Evolutionary conservation across 2,329 filamentous ascomycete genomes (phyloP).

Genomic region (Trichocomaceae sp.): DNA sequence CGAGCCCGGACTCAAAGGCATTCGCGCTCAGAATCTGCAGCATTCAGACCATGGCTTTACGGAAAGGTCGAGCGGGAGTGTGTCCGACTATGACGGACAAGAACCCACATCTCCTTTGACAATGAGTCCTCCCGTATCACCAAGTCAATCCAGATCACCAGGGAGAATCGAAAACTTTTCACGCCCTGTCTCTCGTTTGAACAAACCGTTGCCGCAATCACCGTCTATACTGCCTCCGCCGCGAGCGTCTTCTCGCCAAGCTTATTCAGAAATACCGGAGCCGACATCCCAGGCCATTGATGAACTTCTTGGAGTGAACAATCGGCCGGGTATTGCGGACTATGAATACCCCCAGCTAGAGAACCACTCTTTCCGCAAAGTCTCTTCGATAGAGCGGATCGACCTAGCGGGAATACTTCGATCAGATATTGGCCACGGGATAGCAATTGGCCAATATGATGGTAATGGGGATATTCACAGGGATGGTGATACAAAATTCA

Average conservation of each 20-base stretch:
- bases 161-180: constrained; percentile 49
- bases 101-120: constrained; percentile 11
- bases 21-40: constrained; percentile 46
- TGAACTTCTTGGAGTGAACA: constrained; percentile 32
- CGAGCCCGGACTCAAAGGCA: constrained; percentile 45
- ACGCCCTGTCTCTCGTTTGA: constrained; percentile 42
- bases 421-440: constrained; percentile 25
- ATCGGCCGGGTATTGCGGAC: constrained; percentile 26
- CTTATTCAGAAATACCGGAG: constrained; percentile 24
- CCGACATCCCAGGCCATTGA: constrained; percentile 36
- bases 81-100: constrained; percentile 12
- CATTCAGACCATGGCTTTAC: constrained; percentile 20
- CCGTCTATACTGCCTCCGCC: constrained; percentile 37
- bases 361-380: constrained; percentile 6
- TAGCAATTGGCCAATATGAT: not conserved
- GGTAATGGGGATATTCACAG: not conserved
- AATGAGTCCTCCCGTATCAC: constrained; percentile 27
- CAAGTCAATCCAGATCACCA: constrained; percentile 19
- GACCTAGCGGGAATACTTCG: constrained; percentile 16
- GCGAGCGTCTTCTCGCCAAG: constrained; percentile 30
- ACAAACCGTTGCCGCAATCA: constrained; percentile 29
- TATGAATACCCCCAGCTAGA: constrained; percentile 23
- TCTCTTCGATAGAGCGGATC: constrained; percentile 16
- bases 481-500: constrained; percentile 31
- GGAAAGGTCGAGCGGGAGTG: not conserved